Conservation (phyloP, 495 filamentous ascomycete genomes). For the Podospora conica region DNA sequence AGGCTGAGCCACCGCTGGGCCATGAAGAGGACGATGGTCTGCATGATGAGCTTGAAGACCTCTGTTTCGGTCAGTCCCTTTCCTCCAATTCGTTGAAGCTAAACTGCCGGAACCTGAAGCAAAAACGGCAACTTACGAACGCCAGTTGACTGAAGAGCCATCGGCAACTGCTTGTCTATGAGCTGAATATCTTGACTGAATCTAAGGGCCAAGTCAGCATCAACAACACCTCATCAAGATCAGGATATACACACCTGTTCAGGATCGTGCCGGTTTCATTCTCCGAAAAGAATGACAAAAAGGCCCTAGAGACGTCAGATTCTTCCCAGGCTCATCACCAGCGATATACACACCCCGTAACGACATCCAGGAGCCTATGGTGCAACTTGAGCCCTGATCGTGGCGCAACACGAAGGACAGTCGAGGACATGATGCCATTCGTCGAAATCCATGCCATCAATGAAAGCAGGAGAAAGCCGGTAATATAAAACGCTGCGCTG, state of each 20-base stretch:
- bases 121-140: conserved; percentile 14
- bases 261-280: conserved; percentile 25
- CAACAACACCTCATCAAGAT: not conserved
- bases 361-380: conserved; percentile 12
- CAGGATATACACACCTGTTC: conserved; percentile 20
- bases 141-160: conserved; percentile 19
- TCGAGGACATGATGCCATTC: conserved; percentile 21
- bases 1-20: conserved; percentile 41
- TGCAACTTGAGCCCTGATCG: conserved; percentile 18
- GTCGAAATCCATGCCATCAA: conserved; percentile 30
- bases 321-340: not conserved
- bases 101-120: not conserved
- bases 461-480: conserved; percentile 25
- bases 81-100: too few relatives aligned
- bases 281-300: conserved; percentile 21
- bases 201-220: conserved; percentile 18
- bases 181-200: conserved; percentile 59
- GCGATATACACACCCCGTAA: conserved; percentile 13
- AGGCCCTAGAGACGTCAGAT: conserved; percentile 12
- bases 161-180: conserved; percentile 48
- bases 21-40: conserved; percentile 32
- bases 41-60: conserved; percentile 28
- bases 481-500: conserved; percentile 20
- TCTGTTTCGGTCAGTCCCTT: conserved; percentile 8
- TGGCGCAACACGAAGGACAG: conserved; percentile 8